Percentiles rank a stretch among this genome's conserved stretches.
phyloP scores from a whole-genome alignment of 345 rosid genomes.

The Eucalyptus melliodora region DNA sequence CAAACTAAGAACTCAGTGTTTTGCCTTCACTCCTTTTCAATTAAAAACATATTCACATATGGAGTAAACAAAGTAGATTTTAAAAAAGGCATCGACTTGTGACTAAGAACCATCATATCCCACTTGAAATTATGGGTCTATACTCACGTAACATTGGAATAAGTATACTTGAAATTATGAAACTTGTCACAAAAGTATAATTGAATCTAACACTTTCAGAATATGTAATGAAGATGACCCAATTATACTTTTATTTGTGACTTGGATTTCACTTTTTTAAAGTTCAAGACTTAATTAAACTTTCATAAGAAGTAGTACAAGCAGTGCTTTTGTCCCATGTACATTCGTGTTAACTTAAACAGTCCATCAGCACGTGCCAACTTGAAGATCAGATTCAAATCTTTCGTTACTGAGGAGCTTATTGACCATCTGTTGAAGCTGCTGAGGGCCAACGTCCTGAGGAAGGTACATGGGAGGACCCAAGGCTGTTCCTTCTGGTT shows the following conservation, averaged over 20 bases:
- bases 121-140: not conserved
- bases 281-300: no score
- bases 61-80: not conserved
- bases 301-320: no score
- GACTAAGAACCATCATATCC: not conserved
- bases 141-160: not conserved
- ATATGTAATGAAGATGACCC: no score
- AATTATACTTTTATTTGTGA: no score
- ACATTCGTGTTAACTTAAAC: not conserved
- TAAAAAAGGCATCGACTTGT: not conserved
- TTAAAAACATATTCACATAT: not conserved
- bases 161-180: no score
- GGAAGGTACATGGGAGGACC: slow-evolving; percentile 80
- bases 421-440: slow-evolving; percentile 80
- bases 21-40: not conserved
- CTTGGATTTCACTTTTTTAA: no score
- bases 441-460: slow-evolving; percentile 62
- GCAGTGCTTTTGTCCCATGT: no score
- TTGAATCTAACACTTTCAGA: no score
- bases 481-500: slow-evolving; percentile 58
- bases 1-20: not conserved
- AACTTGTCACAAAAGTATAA: no score
- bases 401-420: slow-evolving; percentile 57
- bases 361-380: not conserved
- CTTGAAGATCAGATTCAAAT: not conserved